Evolutionary conservation across 2,329 filamentous ascomycete genomes (phyloP), one percentile per base, ranked within the genome.

Genomic region (Davidsoniella australis): DNA sequence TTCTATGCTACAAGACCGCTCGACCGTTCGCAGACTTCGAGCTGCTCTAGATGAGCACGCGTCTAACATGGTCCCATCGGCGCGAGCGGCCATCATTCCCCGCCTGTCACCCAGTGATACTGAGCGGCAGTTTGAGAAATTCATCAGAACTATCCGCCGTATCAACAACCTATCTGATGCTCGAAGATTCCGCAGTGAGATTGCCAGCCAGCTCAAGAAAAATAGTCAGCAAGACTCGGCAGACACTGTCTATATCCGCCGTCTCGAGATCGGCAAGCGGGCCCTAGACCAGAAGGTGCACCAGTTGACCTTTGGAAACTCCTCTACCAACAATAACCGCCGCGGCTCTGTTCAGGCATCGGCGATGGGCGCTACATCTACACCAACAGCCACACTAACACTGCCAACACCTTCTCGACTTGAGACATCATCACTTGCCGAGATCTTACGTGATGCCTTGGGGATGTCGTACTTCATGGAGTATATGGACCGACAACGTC

Each of bases 391-490:
- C 6, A 54, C 58, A 4, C 43, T 54, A 2, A 57, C 63, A 47
- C 58, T 60, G 6, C 60, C 62, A 2, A 61, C 63, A 12, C 65
- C 73, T n/a, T 82, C 82, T 2, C 74, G 72, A 41, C 68, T 88
- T 38, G 80, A 87, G 55, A 82, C 83, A 57, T 81, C 82, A 6
- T 80, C 84, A 1, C 69, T 96, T 2, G 76, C 80, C 10, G 87
- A 96, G 55, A 72, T 98, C n/a, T 71, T 98, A 51, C 82, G 88
- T 56, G 87, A 93, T 62, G 77, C 91, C 2, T 83, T 89, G 1
- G 89, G 86, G 0, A 70, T 98, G 7, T 96, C 91, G 2, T 98
- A 94, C 61, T 96, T 98, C 66, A 98, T 98, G 91, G 91, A 98
- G 61, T 96, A 87, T 59, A 98, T 98, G 91, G 91, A 98, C 61